Conservation (phyloP, 2,329 filamentous ascomycete species). For the Trichoderma sp. region DNA sequence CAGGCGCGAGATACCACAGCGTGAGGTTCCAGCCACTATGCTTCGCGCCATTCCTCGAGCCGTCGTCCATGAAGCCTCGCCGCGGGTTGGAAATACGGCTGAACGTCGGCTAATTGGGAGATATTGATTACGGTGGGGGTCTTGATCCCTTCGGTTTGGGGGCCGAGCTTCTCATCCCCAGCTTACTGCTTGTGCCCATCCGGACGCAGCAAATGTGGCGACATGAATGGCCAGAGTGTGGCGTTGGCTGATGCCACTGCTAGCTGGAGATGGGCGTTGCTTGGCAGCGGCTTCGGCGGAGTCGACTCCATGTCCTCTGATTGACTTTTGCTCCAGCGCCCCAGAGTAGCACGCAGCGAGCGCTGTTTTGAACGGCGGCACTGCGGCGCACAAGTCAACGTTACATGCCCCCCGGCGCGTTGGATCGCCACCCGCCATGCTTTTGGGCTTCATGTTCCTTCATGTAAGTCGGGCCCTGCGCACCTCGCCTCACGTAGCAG, state of each 20-base stretch:
- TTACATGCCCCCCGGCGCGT: constrained; percentile 10
- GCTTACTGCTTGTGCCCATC: background rate
- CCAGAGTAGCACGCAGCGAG: background rate
- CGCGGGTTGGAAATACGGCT: constrained; percentile 25
- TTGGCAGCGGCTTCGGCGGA: background rate
- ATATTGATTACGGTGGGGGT: background rate
- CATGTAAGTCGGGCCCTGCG: background rate
- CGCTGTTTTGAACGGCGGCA: background rate
- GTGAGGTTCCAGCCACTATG: background rate
- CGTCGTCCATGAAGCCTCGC: constrained; percentile 7
- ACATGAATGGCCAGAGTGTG: background rate
- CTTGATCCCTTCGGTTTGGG: background rate
- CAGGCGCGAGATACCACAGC: background rate
- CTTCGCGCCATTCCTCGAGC: background rate
- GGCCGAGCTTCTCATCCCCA: background rate
- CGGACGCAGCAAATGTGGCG: background rate
- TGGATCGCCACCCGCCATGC: constrained; percentile 17
- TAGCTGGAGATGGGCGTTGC: background rate
- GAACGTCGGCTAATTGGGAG: constrained; percentile 21
- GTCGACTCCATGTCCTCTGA: background rate
- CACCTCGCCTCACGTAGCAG: constrained; percentile 11
- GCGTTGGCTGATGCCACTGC: background rate
- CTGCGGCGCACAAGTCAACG: constrained; percentile 14
- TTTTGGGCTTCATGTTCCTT: background rate
- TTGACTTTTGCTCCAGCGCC: background rate